These are phyloP conservation scores for Peterozyma toletana DNA, from an alignment of 805 yeast species.

Conservation along the genomic window DNA sequence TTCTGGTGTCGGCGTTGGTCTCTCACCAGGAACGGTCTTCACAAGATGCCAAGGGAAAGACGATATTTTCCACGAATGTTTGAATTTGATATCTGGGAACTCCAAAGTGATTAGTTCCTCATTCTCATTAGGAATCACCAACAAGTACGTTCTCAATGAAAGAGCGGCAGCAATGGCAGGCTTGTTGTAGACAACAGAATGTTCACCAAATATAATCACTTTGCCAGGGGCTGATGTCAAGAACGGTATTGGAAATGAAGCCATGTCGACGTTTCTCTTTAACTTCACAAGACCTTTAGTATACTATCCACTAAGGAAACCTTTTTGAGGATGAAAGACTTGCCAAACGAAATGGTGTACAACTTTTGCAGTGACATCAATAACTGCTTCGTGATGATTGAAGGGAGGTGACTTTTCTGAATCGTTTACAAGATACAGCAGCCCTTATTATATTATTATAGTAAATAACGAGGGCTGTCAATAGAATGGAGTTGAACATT, in stretches of 20 bases:
- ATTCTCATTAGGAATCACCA: conserved; percentile 42
- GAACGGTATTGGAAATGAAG: conserved; percentile 37
- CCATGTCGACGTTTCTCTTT: background rate
- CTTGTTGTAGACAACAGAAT: conserved; percentile 86
- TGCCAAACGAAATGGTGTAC: no score
- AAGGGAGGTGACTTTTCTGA: no score
- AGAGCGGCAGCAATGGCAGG: conserved; percentile 97
- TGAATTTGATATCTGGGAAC: conserved; percentile 76
- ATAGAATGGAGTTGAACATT: no score
- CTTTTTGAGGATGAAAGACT: no score
- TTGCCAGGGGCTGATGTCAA: conserved; percentile 93
- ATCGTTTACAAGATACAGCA: no score
- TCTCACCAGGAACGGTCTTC: conserved; percentile 15
- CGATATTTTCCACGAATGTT: conserved; percentile 51
- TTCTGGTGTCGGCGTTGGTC: conserved; percentile 37
- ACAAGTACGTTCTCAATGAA: conserved; percentile 73
- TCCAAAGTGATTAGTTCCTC: conserved; percentile 50
- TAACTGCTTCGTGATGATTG: no score
- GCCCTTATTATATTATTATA: no score
- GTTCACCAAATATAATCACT: conserved; percentile 94
- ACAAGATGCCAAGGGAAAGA: conserved; percentile 56
- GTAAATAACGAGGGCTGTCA: no score
- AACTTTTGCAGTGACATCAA: no score
- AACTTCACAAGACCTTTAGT: no score
- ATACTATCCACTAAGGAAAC: no score